Conservation (phyloP, 179 eudicot species). For the Spinacia oleracea region DNA sequence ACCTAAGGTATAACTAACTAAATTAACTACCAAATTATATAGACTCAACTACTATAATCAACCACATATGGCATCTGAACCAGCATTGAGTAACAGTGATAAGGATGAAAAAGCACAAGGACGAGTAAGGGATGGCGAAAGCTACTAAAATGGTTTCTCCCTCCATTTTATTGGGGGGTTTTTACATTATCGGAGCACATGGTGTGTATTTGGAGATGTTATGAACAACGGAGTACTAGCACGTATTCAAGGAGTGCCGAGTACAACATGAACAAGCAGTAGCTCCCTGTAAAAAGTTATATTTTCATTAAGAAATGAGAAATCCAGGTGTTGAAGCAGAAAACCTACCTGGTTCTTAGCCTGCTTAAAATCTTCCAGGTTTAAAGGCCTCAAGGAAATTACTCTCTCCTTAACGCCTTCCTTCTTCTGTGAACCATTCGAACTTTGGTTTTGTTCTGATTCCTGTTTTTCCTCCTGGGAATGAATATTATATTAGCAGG, state of each 20-base stretch:
- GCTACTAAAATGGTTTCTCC: too few relatives aligned
- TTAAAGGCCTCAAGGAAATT: slow-evolving; percentile 64
- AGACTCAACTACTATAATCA: too few relatives aligned
- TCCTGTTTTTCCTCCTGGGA: slow-evolving; percentile 53
- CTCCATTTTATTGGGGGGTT: too few relatives aligned
- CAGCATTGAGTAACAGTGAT: too few relatives aligned
- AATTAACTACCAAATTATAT: too few relatives aligned
- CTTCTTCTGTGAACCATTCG: slow-evolving; percentile 33
- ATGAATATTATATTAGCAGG: background rate
- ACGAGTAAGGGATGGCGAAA: too few relatives aligned
- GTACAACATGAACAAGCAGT: background rate
- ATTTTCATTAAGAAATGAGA: background rate
- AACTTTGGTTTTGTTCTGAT: slow-evolving; percentile 47
- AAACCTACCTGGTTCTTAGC: slow-evolving; percentile 77
- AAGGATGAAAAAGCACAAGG: too few relatives aligned
- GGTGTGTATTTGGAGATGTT: background rate
- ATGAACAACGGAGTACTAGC: background rate
- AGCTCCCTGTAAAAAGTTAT: background rate
- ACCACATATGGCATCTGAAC: too few relatives aligned
- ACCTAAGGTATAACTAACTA: too few relatives aligned
- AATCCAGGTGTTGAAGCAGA: background rate
- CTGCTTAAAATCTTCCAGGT: slow-evolving; percentile 80
- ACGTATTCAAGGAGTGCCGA: background rate
- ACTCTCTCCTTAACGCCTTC: slow-evolving; percentile 55
- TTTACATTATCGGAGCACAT: background rate